Percentiles rank a stretch among this genome's conserved stretches.
Conservation (phyloP, 305 asterid genomes). For the Fraxinus ornus region DNA sequence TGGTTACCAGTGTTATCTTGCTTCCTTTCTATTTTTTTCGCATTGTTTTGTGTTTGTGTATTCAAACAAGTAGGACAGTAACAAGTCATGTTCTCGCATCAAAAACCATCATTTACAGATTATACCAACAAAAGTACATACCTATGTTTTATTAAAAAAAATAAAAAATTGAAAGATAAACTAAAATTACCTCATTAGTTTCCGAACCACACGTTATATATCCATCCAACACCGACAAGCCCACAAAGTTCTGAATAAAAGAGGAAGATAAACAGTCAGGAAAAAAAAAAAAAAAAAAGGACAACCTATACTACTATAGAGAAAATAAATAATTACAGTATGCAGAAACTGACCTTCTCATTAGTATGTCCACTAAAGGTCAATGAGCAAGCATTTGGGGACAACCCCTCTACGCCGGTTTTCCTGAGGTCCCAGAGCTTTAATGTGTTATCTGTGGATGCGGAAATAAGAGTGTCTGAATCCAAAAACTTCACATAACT, state of each 20-base stretch:
- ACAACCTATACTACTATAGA: neutral
- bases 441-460: slow-evolving; percentile 51
- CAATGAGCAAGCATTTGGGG: slow-evolving; percentile 43
- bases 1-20: neutral
- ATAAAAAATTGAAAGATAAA: neutral
- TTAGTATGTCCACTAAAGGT: slow-evolving; percentile 53
- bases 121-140: neutral
- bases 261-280: neutral
- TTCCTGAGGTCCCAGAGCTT: slow-evolving; percentile 60
- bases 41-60: neutral
- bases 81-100: neutral
- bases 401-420: slow-evolving; percentile 37
- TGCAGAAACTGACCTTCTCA: slow-evolving; percentile 35
- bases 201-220: slow-evolving; percentile 55
- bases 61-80: neutral
- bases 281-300: neutral
- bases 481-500: slow-evolving; percentile 55
- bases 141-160: slow-evolving; percentile 1
- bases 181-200: slow-evolving; percentile 54
- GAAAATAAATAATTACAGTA: neutral
- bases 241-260: slow-evolving; percentile 48
- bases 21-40: neutral
- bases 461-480: slow-evolving; percentile 42
- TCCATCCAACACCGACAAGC: slow-evolving; percentile 45
- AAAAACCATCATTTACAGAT: neutral